Conservation (phyloP, 2,329 filamentous ascomycete genomes). For the Massarina eburnea region DNA sequence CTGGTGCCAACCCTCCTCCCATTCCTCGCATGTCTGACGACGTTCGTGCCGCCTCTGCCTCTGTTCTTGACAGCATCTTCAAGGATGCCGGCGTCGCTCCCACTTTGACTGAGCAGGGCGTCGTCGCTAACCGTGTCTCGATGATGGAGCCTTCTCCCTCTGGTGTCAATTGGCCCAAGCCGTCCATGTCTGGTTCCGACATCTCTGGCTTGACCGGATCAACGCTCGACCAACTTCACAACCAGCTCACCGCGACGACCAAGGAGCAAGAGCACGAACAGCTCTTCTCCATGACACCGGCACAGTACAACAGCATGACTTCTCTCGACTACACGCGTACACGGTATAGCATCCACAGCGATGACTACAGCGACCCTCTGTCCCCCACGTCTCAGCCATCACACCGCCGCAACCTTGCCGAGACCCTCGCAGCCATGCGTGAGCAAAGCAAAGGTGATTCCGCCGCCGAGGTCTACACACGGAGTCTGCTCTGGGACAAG, state of each 20-base stretch:
- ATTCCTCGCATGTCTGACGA: conserved; percentile 80
- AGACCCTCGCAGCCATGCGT: conserved; percentile 79
- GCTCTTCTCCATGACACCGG: conserved; percentile 79
- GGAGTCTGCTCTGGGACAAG: conserved; percentile 90
- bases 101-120: conserved; percentile 37
- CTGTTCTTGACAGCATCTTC: conserved; percentile 77
- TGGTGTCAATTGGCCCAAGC: conserved; percentile 40
- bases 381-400: conserved; percentile 48
- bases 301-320: conserved; percentile 85
- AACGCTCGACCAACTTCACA: conserved; percentile 44
- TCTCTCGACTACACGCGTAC: conserved; percentile 68
- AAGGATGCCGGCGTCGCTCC: conserved; percentile 70
- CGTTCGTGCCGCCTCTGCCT: conserved; percentile 74
- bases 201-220: conserved; percentile 40
- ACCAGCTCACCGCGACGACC: conserved; percentile 60
- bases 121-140: conserved; percentile 57
- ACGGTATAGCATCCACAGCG: conserved; percentile 53
- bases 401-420: conserved; percentile 73
- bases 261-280: conserved; percentile 87
- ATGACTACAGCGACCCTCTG: conserved; percentile 40
- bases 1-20: conserved; percentile 66
- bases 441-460: conserved; percentile 66
- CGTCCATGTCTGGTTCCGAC: conserved; percentile 28
- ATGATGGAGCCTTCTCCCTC: conserved; percentile 43
- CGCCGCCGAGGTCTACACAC: conserved; percentile 86